phyloP scores from a whole-genome alignment of 2,329 filamentous ascomycete genomes.

The Phoma herbarum region DNA sequence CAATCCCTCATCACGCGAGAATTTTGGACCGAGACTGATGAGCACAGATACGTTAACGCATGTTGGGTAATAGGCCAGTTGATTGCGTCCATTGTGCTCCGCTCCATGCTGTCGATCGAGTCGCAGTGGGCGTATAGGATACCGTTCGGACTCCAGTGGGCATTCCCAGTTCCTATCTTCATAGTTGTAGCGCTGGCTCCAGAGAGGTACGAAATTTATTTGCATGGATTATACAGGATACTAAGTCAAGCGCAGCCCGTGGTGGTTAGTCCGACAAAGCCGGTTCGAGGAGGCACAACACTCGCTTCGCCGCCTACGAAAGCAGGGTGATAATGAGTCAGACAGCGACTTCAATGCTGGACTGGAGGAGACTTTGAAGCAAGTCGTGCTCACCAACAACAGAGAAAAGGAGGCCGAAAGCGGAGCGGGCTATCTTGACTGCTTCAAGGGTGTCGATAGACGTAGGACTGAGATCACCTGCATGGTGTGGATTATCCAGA shows the following conservation, averaged over 20 bases:
- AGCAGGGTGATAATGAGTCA: constrained; percentile 15
- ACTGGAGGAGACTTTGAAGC: constrained; percentile 9
- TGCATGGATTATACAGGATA: neutral
- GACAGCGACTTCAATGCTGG: constrained; percentile 16
- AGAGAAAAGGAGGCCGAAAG: constrained; percentile 71
- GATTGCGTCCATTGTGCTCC: constrained; percentile 73
- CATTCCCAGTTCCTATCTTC: constrained; percentile 65
- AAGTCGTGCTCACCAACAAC: constrained; percentile 86
- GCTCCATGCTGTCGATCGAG: constrained; percentile 65
- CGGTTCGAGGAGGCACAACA: neutral
- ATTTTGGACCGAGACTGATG: neutral
- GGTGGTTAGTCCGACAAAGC: neutral
- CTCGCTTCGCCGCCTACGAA: constrained; percentile 23
- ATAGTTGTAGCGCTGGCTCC: constrained; percentile 71
- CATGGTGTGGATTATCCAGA: constrained; percentile 56
- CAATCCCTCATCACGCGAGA: neutral
- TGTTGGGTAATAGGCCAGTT: constrained; percentile 63
- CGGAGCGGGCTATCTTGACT: constrained; percentile 78
- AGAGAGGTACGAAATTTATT: constrained; percentile 58
- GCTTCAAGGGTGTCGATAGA: constrained; percentile 78
- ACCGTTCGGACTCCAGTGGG: constrained; percentile 67
- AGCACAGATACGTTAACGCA: constrained; percentile 38
- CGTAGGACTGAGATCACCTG: constrained; percentile 78
- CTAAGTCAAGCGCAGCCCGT: neutral
- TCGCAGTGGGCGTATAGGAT: constrained; percentile 71